Evolutionary conservation across 2,329 filamentous ascomycete genomes (phyloP).

Genomic region (Beauveria sp.): DNA sequence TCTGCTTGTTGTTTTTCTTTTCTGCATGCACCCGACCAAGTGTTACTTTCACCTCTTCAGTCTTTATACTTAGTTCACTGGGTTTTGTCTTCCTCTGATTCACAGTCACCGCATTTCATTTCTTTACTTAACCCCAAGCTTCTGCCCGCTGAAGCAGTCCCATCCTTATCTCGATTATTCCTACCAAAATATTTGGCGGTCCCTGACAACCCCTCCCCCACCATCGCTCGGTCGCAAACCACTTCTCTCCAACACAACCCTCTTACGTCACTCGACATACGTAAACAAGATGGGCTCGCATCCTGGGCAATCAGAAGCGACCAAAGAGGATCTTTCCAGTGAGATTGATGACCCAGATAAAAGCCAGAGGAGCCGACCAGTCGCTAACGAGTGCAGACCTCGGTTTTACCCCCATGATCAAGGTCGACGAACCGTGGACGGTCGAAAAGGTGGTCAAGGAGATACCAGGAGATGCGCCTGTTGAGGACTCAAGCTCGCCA

Average conservation of each 20-base stretch:
- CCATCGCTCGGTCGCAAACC: not conserved
- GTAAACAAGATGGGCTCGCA: conserved; percentile 23
- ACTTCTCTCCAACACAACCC: not conserved
- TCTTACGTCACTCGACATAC: not conserved
- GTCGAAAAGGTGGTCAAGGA: conserved; percentile 57
- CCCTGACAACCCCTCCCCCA: conserved; percentile 6
- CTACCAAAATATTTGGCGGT: not conserved
- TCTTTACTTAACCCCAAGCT: not conserved
- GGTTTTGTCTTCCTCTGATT: not conserved
- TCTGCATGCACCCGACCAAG: not conserved
- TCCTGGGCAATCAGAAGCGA: conserved; percentile 16
- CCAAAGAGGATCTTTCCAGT: conserved; percentile 20
- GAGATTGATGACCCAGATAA: conserved; percentile 2
- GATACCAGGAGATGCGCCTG: conserved; percentile 47
- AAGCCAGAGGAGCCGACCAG: not conserved
- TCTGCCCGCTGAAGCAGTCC: not conserved
- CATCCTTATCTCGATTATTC: not conserved
- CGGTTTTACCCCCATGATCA: conserved; percentile 28
- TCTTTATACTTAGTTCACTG: not conserved
- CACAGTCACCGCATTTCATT: not conserved
- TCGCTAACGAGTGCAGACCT: conserved; percentile 18
- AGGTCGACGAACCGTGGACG: conserved; percentile 43
- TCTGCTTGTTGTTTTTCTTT: conserved; percentile 1
- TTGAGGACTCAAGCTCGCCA: conserved; percentile 60
- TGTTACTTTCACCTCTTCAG: not conserved